Percentiles rank a stretch among this genome's conserved stretches.
Conservation (phyloP, 768 basidiomycete genomes). For the Daedaleopsis sinensis region DNA sequence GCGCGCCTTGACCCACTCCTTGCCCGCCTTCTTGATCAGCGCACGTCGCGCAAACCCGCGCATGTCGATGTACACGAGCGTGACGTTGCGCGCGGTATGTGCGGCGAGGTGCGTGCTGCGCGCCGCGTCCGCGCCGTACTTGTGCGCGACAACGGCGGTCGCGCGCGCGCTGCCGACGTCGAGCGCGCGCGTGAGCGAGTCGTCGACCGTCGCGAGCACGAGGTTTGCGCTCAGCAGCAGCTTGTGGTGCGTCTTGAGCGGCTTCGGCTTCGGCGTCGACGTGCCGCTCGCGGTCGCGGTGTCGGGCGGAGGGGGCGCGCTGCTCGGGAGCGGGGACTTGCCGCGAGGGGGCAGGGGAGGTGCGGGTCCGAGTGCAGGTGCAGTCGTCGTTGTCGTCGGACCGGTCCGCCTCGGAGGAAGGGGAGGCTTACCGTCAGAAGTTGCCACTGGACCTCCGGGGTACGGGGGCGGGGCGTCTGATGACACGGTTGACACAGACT, state of each 20-base stretch:
- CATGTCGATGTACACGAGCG: conserved; percentile 77
- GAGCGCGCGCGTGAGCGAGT: conserved; percentile 55
- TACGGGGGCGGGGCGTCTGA: conserved; percentile 3
- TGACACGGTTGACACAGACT: background rate
- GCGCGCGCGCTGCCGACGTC: conserved; percentile 52
- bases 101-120: conserved; percentile 60
- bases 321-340: conserved; percentile 9
- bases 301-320: background rate
- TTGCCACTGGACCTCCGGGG: background rate
- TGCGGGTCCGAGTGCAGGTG: background rate
- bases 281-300: background rate
- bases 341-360: conserved; percentile 14
- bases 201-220: conserved; percentile 64
- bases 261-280: conserved; percentile 1
- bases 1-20: conserved; percentile 55
- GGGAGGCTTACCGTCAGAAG: conserved; percentile 6
- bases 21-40: conserved; percentile 63
- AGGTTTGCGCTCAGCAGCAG: conserved; percentile 67
- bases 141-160: conserved; percentile 49
- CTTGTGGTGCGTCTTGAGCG: conserved; percentile 41
- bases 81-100: conserved; percentile 70
- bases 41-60: conserved; percentile 71
- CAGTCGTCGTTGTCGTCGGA: background rate
- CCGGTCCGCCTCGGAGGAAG: conserved; percentile 5
- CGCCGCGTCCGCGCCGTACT: conserved; percentile 67